Evolutionary conservation across 352 stramenopile species (phyloP).

Genomic region (Phytophthora chlamydospora): DNA sequence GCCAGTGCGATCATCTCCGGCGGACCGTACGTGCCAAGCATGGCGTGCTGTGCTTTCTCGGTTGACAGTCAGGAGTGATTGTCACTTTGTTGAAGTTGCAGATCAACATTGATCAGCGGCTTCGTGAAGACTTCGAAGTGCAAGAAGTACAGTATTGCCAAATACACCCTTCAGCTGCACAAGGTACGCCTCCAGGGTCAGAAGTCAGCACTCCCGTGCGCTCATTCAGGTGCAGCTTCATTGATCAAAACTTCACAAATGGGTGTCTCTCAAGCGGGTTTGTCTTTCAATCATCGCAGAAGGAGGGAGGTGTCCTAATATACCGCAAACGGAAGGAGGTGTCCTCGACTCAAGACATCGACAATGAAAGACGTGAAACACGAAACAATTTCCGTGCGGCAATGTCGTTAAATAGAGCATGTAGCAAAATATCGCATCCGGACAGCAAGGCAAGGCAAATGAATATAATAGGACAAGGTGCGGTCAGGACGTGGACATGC

Average conservation of each 20-base stretch:
- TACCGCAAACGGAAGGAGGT: no score
- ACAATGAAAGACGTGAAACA: slow-evolving; percentile 9
- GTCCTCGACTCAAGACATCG: neutral
- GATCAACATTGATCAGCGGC: neutral
- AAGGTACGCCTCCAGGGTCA: no score
- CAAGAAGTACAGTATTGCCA: no score
- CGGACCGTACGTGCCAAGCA: neutral
- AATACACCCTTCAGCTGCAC: no score
- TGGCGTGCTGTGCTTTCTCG: neutral
- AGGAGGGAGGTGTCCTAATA: no score
- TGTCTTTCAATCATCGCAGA: no score
- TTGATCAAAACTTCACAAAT: no score
- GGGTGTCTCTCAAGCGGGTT: no score
- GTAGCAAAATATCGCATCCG: slow-evolving; percentile 38
- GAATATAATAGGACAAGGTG: slow-evolving; percentile 38
- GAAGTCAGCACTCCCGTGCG: no score
- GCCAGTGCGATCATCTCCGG: neutral
- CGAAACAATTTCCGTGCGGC: slow-evolving; percentile 14
- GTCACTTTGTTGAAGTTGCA: slow-evolving; percentile 11
- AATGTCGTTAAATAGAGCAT: slow-evolving; percentile 47
- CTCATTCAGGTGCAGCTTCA: no score
- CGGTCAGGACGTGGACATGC: slow-evolving; percentile 40
- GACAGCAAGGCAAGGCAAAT: slow-evolving; percentile 36
- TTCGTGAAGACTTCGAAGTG: no score
- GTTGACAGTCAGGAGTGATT: slow-evolving; percentile 2